Conservation (phyloP, 225 moss, liverwort and hornwort genomes). For the Polytrichum commune region DNA sequence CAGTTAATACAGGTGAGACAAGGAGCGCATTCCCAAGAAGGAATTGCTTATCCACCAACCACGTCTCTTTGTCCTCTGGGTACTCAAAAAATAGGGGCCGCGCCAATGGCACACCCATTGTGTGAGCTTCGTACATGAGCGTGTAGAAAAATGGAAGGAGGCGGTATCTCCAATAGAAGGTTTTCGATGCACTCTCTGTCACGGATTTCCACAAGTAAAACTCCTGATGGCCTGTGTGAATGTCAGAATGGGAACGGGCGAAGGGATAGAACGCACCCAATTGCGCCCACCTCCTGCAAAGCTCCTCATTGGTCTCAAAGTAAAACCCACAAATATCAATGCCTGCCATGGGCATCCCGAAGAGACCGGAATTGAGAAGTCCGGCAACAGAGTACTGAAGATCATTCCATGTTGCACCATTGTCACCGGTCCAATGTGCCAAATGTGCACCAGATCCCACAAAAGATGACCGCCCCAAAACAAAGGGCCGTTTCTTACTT, state of each 20-base stretch:
- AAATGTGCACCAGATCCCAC: conserved; percentile 47
- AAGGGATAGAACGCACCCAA: conserved; percentile 86
- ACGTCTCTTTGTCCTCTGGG: conserved; percentile 43
- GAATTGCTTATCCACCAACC: conserved; percentile 50
- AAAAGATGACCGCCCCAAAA: conserved; percentile 59
- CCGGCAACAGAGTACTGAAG: conserved; percentile 39
- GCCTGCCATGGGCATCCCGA: conserved; percentile 66
- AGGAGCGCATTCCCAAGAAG: conserved; percentile 55
- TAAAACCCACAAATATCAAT: conserved; percentile 72
- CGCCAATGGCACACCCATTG: conserved; percentile 47
- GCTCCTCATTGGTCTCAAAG: conserved; percentile 49
- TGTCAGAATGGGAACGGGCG: conserved; percentile 61
- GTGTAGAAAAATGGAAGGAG: conserved; percentile 77
- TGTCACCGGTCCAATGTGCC: conserved; percentile 85
- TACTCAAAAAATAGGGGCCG: conserved; percentile 78
- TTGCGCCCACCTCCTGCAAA: conserved; percentile 78
- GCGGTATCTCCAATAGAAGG: conserved; percentile 62
- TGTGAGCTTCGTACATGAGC: conserved; percentile 41
- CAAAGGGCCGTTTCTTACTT: conserved; percentile 48
- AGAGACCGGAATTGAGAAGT: conserved; percentile 56
- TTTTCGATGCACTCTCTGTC: conserved; percentile 28
- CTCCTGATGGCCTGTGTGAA: conserved; percentile 42
- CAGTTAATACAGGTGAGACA: conserved; percentile 59
- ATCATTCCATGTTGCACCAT: conserved; percentile 57
- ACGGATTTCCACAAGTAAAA: conserved; percentile 74